Evolutionary conservation across 805 yeast genomes (phyloP).

Genomic region (Ogataea pilisensis): DNA sequence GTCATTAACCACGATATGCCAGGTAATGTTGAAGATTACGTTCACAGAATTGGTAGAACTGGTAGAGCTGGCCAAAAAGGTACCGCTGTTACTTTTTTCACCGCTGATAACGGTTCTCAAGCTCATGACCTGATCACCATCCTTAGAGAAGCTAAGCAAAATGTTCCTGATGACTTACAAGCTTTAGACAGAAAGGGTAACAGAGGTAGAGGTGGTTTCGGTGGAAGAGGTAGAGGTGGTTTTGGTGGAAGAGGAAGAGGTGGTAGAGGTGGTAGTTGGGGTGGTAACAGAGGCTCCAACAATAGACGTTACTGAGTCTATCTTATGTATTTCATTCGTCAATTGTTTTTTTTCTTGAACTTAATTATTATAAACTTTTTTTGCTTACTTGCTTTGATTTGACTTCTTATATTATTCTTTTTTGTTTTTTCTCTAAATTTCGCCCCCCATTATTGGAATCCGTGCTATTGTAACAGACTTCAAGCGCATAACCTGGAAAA

Average conservation of each 20-base stretch:
- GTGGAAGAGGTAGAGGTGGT: conserved; percentile 55
- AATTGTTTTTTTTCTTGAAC: not conserved
- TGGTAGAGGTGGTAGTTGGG: conserved; percentile 36
- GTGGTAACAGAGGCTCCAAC: conserved; percentile 31
- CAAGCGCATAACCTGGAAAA: no score
- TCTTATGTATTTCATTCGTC: no score
- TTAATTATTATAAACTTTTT: conserved; percentile 11
- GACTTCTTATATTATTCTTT: not conserved
- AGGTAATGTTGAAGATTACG: conserved; percentile 96
- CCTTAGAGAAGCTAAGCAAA: conserved; percentile 93
- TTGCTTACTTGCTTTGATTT: not conserved
- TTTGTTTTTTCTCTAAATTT: not conserved
- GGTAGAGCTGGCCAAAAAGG: conserved; percentile 98
- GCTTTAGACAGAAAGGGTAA: conserved; percentile 74
- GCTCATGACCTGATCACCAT: conserved; percentile 89
- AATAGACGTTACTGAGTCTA: conserved; percentile 36
- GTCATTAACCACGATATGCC: conserved; percentile 98
- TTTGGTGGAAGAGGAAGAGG: conserved; percentile 43
- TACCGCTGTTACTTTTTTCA: conserved; percentile 92
- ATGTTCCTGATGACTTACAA: conserved; percentile 73
- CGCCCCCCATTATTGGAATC: no score
- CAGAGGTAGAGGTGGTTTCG: conserved; percentile 54
- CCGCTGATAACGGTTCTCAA: conserved; percentile 78
- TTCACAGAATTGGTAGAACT: conserved; percentile 98
- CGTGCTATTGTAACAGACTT: no score